These are phyloP conservation scores for Alternaria arborescens DNA, from an alignment of 2,329 filamentous ascomycete species.

Conservation along the genomic window DNA sequence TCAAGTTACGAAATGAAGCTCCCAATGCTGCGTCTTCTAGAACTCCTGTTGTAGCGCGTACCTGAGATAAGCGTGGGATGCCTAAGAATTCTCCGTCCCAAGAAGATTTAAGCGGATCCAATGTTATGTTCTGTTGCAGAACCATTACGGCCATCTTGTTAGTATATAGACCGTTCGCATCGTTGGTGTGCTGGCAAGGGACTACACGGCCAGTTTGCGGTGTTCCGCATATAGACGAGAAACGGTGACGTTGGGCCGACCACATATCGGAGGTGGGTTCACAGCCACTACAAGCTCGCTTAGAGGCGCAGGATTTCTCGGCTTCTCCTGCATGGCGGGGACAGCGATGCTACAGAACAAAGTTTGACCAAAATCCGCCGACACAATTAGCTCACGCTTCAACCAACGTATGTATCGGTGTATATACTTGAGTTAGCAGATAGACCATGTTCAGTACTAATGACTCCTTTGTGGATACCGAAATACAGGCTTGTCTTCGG, in stretches of 20 bases:
- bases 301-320: conserved; percentile 11
- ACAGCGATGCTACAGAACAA: conserved; percentile 16
- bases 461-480: conserved; percentile 11
- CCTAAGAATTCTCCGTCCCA: background rate
- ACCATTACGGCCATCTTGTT: background rate
- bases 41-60: conserved; percentile 10
- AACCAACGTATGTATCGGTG: conserved; percentile 8
- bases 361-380: conserved; percentile 17
- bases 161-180: conserved; percentile 1
- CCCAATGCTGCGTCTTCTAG: conserved; percentile 4
- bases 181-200: conserved; percentile 7
- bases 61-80: conserved; percentile 9
- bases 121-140: conserved; percentile 2
- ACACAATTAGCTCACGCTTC: conserved; percentile 9
- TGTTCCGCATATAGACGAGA: conserved; percentile 11
- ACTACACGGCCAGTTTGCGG: conserved; percentile 9
- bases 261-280: conserved; percentile 21
- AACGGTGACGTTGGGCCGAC: conserved; percentile 25
- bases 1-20: conserved; percentile 2
- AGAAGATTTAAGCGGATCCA: conserved; percentile 4
- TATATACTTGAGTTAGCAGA: conserved; percentile 16
- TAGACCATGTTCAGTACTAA: conserved; percentile 5
- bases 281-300: conserved; percentile 21
- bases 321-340: conserved; percentile 23
- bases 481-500: conserved; percentile 29